Evolutionary conservation across 1,284 basidiomycete genomes (phyloP).

Genomic region (Coniferiporia weirii): DNA sequence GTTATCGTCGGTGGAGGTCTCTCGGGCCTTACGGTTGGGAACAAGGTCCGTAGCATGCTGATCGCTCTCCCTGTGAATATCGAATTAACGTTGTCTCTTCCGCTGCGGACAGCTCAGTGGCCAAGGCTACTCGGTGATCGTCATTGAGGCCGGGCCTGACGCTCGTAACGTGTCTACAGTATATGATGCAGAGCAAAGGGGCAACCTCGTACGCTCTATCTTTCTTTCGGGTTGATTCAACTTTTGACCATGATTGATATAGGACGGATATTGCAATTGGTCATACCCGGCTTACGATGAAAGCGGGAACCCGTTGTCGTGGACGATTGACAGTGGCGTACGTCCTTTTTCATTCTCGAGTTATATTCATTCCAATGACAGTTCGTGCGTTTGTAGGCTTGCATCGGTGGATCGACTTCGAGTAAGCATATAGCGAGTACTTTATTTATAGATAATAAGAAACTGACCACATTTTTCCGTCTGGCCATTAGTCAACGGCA

Average conservation of each 20-base stretch:
- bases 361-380: background rate
- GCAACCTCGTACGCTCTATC: constrained; percentile 4
- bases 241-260: background rate
- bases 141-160: constrained; percentile 22
- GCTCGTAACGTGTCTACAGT: constrained; percentile 6
- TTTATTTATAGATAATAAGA: background rate
- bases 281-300: constrained; percentile 12
- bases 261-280: constrained; percentile 16
- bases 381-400: background rate
- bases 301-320: constrained; percentile 2
- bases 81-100: background rate
- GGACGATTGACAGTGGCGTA: constrained; percentile 12
- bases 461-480: background rate
- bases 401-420: constrained; percentile 12
- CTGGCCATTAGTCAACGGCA: constrained; percentile 6
- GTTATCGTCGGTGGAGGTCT: constrained; percentile 45
- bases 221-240: too few species aligned
- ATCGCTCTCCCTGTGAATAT: constrained; percentile 16
- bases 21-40: constrained; percentile 36
- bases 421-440: constrained; percentile 2
- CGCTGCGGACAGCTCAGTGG: constrained; percentile 11
- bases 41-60: constrained; percentile 23
- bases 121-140: constrained; percentile 19
- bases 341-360: background rate
- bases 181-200: constrained; percentile 6